Base-by-base conservation (phyloP, 441 rosid species). In the Aquilaria agallochum region DNA sequence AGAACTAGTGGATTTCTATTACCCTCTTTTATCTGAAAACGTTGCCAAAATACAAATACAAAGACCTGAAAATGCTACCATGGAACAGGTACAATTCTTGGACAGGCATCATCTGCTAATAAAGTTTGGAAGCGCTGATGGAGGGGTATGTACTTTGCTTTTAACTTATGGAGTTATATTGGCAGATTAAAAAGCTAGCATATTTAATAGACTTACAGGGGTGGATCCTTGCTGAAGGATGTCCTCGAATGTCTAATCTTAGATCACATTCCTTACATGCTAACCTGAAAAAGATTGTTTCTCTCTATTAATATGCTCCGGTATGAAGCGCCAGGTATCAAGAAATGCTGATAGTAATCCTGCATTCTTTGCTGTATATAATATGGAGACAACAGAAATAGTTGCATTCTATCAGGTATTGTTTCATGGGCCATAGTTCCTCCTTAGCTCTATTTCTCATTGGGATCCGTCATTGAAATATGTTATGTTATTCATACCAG, bases 351-450 rank as follows among this genome's bases (percentile, higher is more conserved):
- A 91, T 79, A 76, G 76, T 58, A 92, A 79, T 59, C 79, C 83
- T 27, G 85, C 97, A 31, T 95, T 95, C 76, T 95, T 91, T 59
- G 97, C 93, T 9, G 96, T 95, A 53, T 95, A 95, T 79, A 85
- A 92, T 73, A 95, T 95, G 97, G 99, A 89, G 74, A 89, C 97
- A 65, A 89, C 98, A 50, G 97, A 95, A 72, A 76, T 95, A 63
- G 86, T 91, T 75, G 94, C 97, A 70, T 95, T 91, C 78, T 89
- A 88, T 82, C 95, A 85, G 96, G 99, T 91, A 70, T 51, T 30
- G 61, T 2, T 53, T 59, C 53, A 48, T 60, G 12, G 36, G 42
- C 58, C 13, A 13, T 63, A 55, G 2, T 70, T 59, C 62, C 20
- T 13, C 42, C 48, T 54, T 8, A 42, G 52, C 49, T 20, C 31